Base-by-base conservation (phyloP, 192 early-diverging fungal genomes). In the Allomyces javanicus region DNA sequence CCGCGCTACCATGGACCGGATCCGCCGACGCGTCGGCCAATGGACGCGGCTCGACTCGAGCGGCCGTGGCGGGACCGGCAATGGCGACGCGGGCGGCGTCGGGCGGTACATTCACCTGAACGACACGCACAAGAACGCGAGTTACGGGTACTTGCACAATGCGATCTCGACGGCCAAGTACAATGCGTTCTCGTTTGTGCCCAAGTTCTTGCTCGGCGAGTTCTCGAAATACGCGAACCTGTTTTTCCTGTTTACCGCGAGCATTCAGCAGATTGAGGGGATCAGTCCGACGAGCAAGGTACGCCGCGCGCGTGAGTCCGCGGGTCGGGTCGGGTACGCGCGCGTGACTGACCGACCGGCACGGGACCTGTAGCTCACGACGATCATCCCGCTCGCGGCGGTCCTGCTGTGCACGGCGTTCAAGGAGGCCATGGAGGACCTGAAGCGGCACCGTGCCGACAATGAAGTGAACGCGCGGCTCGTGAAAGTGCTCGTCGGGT, bases 211-310 rank as follows among this genome's bases (percentile, higher is more conserved):
- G 62, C 87, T 87, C 66, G 94, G 96, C 75, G 92, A 99, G 81
- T 99, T 99, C 70, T 90, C 88, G 62, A 95, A 95, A 77, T 99
- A 97, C 78, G 96, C 96, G 64, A 99, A 99, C 77, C 75, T 99
- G 71, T 99, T 99, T 72, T 99, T 99, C 82, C 76, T 99, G 76
- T 96, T 99, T 74, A 97, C 92, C 21, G 92, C 90, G 10, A 85
- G 83, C 62, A 96, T 97, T 64, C 93, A 96, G 93, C 92, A 97
- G 87, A 96, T 99, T 68, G 83, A 79, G 17, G 89, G 87, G 62
- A 83, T 99, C 19, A 94, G 94, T 25, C 96, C 96, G 3, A 91
- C 92, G 33, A 40, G 33, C 33, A 40, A 40, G 33, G 33, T 40
- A 40, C 33, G 33, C 33, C 33, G 33, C 33, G 33, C 33, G 33